These are phyloP conservation scores for Scleromitrula shiraiana DNA, from an alignment of 2,329 filamentous ascomycete genomes.

Conservation along the genomic window DNA sequence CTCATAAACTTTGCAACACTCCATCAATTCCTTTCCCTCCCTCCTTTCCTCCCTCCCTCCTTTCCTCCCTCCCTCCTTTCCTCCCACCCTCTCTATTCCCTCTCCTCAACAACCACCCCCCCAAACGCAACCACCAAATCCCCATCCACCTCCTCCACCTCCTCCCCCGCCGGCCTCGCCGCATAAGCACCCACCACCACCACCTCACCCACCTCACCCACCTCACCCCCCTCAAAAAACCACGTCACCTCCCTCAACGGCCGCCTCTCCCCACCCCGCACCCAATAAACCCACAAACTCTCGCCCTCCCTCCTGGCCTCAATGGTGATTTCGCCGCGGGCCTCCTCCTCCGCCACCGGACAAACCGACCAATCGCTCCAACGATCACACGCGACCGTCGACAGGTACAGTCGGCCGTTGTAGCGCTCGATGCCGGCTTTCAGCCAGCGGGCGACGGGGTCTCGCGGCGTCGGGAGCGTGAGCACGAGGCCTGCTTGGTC, in stretches of 20 bases:
- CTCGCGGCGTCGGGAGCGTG: not conserved
- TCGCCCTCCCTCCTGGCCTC: constrained; percentile 1
- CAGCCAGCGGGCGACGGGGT: not conserved
- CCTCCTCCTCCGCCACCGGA: not conserved
- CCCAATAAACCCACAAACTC: constrained; percentile 7
- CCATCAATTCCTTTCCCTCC: not conserved
- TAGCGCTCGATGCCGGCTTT: constrained; percentile 8
- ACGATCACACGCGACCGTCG: constrained; percentile 1
- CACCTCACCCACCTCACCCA: not conserved
- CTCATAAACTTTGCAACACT: too few relatives aligned
- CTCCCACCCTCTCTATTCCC: not conserved
- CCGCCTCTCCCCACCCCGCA: not conserved
- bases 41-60: not conserved
- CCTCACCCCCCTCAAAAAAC: constrained; percentile 6
- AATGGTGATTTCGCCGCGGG: not conserved
- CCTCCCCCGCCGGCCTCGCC: constrained; percentile 1
- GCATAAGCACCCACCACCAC: constrained; percentile 1
- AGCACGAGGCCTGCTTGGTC: constrained; percentile 8
- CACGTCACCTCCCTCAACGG: constrained; percentile 5
- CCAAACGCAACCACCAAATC: constrained; percentile 1
- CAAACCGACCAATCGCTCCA: constrained; percentile 6
- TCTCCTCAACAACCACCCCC: not conserved
- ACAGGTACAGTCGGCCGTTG: not conserved
- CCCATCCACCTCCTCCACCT: not conserved
- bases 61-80: not conserved